Conservation (phyloP, 345 rosid genomes). For the Arabis alpina region DNA sequence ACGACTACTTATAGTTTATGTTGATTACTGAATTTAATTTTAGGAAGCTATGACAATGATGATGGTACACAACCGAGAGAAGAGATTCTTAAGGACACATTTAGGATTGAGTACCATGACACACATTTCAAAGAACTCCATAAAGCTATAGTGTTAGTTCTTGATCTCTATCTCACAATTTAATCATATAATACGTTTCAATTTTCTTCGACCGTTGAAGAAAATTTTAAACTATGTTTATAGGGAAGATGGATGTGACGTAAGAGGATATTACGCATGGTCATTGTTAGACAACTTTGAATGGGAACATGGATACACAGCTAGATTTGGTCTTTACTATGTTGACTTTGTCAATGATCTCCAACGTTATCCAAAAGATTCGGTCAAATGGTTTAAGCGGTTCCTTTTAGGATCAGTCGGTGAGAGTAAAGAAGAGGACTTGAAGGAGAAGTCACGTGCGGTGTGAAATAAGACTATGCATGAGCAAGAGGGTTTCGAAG, state of each 20-base stretch:
- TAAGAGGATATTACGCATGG: conserved; percentile 71
- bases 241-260: conserved; percentile 52
- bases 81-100: conserved; percentile 37
- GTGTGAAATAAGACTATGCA: conserved; percentile 20
- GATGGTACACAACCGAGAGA: conserved; percentile 38
- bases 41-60: conserved; percentile 38
- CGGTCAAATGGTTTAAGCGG: conserved; percentile 56
- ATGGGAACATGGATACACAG: conserved; percentile 50
- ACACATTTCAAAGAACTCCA: conserved; percentile 40
- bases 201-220: background rate
- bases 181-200: background rate
- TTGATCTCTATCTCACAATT: conserved; percentile 14
- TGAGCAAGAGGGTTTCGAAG: conserved; percentile 10
- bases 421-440: conserved; percentile 3
- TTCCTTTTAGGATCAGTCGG: conserved; percentile 45
- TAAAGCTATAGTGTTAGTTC: conserved; percentile 47
- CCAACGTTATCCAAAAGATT: conserved; percentile 58
- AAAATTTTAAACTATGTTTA: background rate
- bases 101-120: conserved; percentile 41
- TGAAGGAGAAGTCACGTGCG: conserved; percentile 3
- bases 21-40: conserved; percentile 8
- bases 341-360: conserved; percentile 53
- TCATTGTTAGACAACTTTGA: conserved; percentile 64
- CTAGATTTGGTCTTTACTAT: conserved; percentile 66
- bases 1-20: background rate